A percentile compares a stretch with the other conserved stretches of the same genome.
phyloP scores from a whole-genome alignment of 1,284 basidiomycete genomes.

The Wallemia hederae region DNA sequence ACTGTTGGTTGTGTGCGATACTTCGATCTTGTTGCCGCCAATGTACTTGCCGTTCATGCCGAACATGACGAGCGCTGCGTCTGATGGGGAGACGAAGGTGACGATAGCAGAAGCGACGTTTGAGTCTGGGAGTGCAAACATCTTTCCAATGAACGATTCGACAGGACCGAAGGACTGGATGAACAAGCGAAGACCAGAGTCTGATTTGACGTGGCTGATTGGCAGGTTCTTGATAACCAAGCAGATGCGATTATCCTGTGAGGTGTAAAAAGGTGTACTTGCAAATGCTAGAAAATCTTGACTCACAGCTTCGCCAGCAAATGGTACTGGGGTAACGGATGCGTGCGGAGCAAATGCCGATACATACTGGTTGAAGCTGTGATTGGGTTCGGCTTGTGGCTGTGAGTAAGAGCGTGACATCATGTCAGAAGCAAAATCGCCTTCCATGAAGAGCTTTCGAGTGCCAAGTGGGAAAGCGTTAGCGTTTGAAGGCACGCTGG shows the following conservation, averaged over 20 bases:
- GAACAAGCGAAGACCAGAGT: background rate
- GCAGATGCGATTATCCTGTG: background rate
- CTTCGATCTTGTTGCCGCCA: background rate
- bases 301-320: background rate
- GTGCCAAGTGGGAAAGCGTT: background rate
- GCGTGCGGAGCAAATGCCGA: background rate
- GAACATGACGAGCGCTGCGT: background rate
- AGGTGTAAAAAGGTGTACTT: background rate
- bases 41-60: background rate
- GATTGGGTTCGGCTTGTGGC: background rate
- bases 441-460: background rate
- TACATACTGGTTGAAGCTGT: background rate
- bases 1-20: background rate
- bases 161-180: background rate
- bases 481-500: background rate
- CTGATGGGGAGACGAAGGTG: background rate
- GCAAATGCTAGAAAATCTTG: background rate
- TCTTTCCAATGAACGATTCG: background rate
- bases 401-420: background rate
- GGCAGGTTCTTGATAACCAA: background rate
- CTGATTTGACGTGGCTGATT: background rate
- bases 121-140: background rate
- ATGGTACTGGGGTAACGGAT: background rate
- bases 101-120: background rate
- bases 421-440: background rate